Conservation (phyloP, 257 asterid species). For the Rhazya stricta region DNA sequence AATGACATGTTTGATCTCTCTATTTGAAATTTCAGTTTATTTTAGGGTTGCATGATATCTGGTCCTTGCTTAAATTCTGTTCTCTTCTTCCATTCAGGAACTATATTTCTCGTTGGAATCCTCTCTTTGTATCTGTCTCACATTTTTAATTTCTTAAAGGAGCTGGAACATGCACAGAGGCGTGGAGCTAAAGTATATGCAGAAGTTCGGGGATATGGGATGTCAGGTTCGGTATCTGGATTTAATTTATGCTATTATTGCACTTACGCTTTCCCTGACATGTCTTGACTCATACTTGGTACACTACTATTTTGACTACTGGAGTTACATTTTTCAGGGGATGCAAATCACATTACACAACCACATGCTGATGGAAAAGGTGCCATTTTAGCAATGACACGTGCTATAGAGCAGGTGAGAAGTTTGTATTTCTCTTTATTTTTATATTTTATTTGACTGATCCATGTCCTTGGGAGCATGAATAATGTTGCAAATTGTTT, state of each 20-base stretch:
- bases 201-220: constrained; percentile 90
- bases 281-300: neutral
- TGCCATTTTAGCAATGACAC: constrained; percentile 83
- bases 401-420: constrained; percentile 77
- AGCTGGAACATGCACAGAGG: constrained; percentile 80
- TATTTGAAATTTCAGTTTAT: neutral
- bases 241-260: constrained; percentile 16
- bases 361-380: constrained; percentile 92
- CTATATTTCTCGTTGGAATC: neutral
- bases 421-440: neutral
- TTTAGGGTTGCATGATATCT: neutral
- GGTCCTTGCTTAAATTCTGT: neutral
- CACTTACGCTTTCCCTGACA: neutral
- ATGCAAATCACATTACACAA: constrained; percentile 90
- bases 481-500: neutral
- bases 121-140: neutral
- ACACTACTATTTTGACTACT: neutral
- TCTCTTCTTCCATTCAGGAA: neutral
- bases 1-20: neutral
- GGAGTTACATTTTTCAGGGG: constrained; percentile 49
- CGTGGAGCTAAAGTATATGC: constrained; percentile 92
- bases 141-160: constrained; percentile 37
- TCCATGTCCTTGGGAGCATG: neutral
- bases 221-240: constrained; percentile 52
- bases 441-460: neutral